Evolutionary conservation across 1,139 yeast genomes (phyloP).

Genomic region (Geotrichum carabidarum): DNA sequence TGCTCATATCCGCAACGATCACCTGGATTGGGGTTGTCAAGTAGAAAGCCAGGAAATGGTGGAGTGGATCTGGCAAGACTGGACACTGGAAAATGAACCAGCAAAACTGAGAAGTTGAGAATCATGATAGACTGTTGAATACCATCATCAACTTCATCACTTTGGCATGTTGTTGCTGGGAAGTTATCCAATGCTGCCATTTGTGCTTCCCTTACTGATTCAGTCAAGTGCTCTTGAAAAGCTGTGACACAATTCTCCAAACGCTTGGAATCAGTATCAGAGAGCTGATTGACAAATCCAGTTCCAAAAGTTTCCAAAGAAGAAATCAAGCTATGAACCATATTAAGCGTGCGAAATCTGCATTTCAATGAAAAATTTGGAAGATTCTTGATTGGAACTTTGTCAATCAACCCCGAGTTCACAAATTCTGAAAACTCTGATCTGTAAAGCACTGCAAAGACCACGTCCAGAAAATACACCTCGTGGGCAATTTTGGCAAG

Average conservation of each 20-base stretch:
- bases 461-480: slow-evolving; percentile 15
- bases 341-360: slow-evolving; percentile 13
- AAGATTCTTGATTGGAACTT: slow-evolving; percentile 8
- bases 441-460: slow-evolving; percentile 13
- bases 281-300: background rate
- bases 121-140: slow-evolving; percentile 18
- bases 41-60: slow-evolving; percentile 12
- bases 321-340: slow-evolving; percentile 12
- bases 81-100: slow-evolving; percentile 19
- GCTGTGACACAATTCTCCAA: slow-evolving; percentile 14
- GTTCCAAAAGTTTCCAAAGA: slow-evolving; percentile 15
- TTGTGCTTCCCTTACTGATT: background rate
- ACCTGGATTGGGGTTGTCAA: slow-evolving; percentile 14
- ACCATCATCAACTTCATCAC: slow-evolving; percentile 17
- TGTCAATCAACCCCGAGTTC: slow-evolving; percentile 9
- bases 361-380: slow-evolving; percentile 16
- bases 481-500: slow-evolving; percentile 14
- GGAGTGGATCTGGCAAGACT: background rate
- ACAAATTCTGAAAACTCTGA: slow-evolving; percentile 14
- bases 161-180: background rate
- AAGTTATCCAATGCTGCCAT: background rate
- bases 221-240: slow-evolving; percentile 12
- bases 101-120: slow-evolving; percentile 17
- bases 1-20: background rate
- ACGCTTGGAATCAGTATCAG: slow-evolving; percentile 13